phyloP scores from a whole-genome alignment of 2,329 filamentous ascomycete genomes.

The Ophiocordyceps camponoti-floridani region DNA sequence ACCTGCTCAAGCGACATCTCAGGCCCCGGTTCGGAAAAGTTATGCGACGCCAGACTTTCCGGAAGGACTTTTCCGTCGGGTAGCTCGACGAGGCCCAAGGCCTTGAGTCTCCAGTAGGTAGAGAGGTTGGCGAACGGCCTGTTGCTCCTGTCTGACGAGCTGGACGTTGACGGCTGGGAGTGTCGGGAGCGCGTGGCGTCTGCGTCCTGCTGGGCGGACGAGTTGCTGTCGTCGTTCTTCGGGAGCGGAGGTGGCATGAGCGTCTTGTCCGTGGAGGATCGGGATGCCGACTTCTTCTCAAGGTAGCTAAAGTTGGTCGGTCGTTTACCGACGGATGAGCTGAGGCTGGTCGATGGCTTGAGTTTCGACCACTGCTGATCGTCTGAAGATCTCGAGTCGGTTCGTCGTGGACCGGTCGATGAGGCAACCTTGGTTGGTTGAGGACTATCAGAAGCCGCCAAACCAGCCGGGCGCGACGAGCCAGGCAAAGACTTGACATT shows the following conservation, averaged over 20 bases:
- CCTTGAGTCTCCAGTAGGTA: conserved; percentile 27
- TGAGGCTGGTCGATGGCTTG: too few species aligned
- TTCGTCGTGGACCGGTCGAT: too few species aligned
- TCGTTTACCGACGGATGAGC: too few species aligned
- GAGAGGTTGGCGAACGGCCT: conserved; percentile 19
- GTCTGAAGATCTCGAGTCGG: background rate
- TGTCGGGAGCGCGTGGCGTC: conserved; percentile 16
- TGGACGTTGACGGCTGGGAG: conserved; percentile 18
- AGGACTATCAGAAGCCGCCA: conserved; percentile 6
- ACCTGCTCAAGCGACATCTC: conserved; percentile 13
- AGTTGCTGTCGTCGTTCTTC: conserved; percentile 13
- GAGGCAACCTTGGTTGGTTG: conserved; percentile 3
- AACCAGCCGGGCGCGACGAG: too few species aligned
- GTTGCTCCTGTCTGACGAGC: conserved; percentile 5
- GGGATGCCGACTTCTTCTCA: too few species aligned
- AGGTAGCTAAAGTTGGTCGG: too few species aligned
- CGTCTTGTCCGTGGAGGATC: background rate
- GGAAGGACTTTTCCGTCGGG: conserved; percentile 34
- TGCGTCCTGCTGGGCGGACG: conserved; percentile 15
- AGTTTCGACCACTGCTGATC: conserved; percentile 1
- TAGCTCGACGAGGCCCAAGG: conserved; percentile 33
- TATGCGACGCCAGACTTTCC: conserved; percentile 24
- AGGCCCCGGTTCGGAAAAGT: too few species aligned
- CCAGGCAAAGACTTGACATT: too few species aligned
- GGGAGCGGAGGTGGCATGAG: conserved; percentile 4